Evolutionary conservation across 2,329 filamentous ascomycete species (phyloP).

Genomic region (Exophiala aquamarina): DNA sequence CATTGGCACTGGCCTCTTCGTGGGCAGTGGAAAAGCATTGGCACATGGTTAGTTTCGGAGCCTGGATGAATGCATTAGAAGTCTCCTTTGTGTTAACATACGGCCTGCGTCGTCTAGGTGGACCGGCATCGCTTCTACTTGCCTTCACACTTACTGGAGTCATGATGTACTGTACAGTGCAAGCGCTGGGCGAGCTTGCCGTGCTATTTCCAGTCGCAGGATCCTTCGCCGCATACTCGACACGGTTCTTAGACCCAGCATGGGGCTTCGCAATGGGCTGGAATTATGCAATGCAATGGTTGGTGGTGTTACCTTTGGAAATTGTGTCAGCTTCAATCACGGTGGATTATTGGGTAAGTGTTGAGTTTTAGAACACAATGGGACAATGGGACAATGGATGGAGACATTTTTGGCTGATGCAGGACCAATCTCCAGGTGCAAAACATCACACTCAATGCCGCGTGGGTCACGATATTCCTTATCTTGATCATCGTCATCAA

Average conservation of each 20-base stretch:
- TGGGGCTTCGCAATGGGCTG: slow-evolving; percentile 47
- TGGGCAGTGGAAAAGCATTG: slow-evolving; percentile 74
- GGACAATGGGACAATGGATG: slow-evolving; percentile 1
- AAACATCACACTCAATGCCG: slow-evolving; percentile 40
- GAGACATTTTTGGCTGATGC: slow-evolving; percentile 8
- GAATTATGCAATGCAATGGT: slow-evolving; percentile 78
- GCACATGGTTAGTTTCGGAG: slow-evolving; percentile 12
- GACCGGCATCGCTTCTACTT: slow-evolving; percentile 74
- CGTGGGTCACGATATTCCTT: slow-evolving; percentile 70
- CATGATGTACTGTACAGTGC: slow-evolving; percentile 91
- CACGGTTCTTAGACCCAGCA: slow-evolving; percentile 82
- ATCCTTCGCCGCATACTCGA: slow-evolving; percentile 89
- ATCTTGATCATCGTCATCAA: slow-evolving; percentile 72
- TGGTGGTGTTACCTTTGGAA: slow-evolving; percentile 76
- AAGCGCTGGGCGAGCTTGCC: slow-evolving; percentile 87
- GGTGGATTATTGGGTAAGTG: slow-evolving; percentile 66
- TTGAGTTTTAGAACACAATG: not conserved
- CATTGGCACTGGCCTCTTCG: slow-evolving; percentile 87
- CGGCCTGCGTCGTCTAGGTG: slow-evolving; percentile 49
- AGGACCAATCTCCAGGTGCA: slow-evolving; percentile 15
- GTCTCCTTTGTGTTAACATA: slow-evolving; percentile 38
- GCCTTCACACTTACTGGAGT: slow-evolving; percentile 76
- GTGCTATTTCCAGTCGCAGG: slow-evolving; percentile 88
- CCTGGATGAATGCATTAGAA: not conserved
- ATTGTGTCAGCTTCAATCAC: slow-evolving; percentile 79